Base-by-base conservation (phyloP, 805 yeast genomes). In the Kuraishia borneana region DNA sequence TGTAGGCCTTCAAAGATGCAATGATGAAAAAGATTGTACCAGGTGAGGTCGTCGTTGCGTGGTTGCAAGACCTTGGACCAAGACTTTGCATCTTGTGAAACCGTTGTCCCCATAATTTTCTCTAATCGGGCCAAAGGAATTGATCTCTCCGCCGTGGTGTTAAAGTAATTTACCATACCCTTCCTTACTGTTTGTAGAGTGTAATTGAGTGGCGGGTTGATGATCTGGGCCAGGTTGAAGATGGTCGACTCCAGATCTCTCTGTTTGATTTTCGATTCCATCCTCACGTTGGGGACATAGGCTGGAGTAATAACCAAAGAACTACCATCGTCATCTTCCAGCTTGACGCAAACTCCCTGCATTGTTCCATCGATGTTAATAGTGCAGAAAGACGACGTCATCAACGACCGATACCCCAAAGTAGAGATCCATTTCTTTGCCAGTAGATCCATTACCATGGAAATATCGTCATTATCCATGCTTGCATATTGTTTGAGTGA, bases 11-110 rank as follows among this genome's bases (percentile, higher is more conserved):
- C 76, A 45, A 69, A 70, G 6, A 70, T 53, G 34, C 70, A 60
- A 36, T 66, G 67, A 40, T 61, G 72, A 39, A 72, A 64, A 0
- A 70, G 61, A 36, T 63, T 69, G 40, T 48, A 61, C 76, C 76
- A 70, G 0, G 74, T 70, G n/a, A n/a, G n/a, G n/a, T n/a, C n/a
- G n/a, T n/a, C n/a, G n/a, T n/a, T n/a, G n/a, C n/a, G n/a, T n/a
- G n/a, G n/a, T n/a, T n/a, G n/a, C n/a, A n/a, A n/a, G n/a, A n/a
- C n/a, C n/a, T n/a, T n/a, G n/a, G n/a, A n/a, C n/a, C n/a, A n/a
- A n/a, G n/a, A n/a, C n/a, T n/a, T n/a, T n/a, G n/a, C n/a, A n/a
- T n/a, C n/a, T n/a, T n/a, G n/a, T n/a, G n/a, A n/a, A n/a, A n/a
- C n/a, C n/a, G n/a, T n/a, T n/a, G n/a, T n/a, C n/a, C n/a, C n/a